Conservation (phyloP, 78 protist genomes). For the Polysphondylium violaceum region DNA sequence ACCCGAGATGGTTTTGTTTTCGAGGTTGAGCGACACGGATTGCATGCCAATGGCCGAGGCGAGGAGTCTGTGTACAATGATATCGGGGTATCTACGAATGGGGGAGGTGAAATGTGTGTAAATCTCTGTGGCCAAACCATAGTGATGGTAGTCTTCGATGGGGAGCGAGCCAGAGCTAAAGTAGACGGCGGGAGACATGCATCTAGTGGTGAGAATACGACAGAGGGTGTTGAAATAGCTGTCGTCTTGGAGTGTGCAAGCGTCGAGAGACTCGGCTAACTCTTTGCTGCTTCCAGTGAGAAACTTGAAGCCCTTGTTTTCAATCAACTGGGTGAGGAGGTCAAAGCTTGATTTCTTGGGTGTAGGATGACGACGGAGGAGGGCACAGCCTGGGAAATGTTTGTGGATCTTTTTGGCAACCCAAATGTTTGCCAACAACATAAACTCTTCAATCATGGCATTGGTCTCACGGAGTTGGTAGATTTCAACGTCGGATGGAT, state of each 20-base stretch:
- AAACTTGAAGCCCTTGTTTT: constrained; percentile 75
- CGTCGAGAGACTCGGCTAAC: constrained; percentile 86
- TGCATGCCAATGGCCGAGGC: constrained; percentile 67
- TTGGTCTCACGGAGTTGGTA: constrained; percentile 82
- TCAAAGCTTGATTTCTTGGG: constrained; percentile 69
- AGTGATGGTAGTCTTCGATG: constrained; percentile 71
- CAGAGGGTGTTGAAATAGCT: constrained; percentile 89
- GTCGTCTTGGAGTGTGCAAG: constrained; percentile 4
- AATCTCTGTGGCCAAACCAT: constrained; percentile 84
- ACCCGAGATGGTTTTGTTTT: constrained; percentile 47
- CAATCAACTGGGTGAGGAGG: constrained; percentile 39
- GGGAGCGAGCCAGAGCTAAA: constrained; percentile 82
- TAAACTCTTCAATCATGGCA: constrained; percentile 96
- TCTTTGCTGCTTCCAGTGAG: constrained; percentile 26
- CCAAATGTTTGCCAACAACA: constrained; percentile 95
- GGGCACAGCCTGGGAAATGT: constrained; percentile 87
- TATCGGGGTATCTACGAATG: constrained; percentile 96
- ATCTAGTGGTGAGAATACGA: constrained; percentile 92
- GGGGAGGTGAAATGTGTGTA: constrained; percentile 99
- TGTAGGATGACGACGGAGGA: constrained; percentile 89
- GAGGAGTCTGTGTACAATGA: constrained; percentile 94
- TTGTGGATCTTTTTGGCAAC: constrained; percentile 89
- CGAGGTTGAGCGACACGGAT: constrained; percentile 66
- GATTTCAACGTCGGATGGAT: constrained; percentile 88
- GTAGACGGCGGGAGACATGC: constrained; percentile 95